phyloP scores from a whole-genome alignment of 768 basidiomycete species.

The Lepiota brunneoincarnata region DNA sequence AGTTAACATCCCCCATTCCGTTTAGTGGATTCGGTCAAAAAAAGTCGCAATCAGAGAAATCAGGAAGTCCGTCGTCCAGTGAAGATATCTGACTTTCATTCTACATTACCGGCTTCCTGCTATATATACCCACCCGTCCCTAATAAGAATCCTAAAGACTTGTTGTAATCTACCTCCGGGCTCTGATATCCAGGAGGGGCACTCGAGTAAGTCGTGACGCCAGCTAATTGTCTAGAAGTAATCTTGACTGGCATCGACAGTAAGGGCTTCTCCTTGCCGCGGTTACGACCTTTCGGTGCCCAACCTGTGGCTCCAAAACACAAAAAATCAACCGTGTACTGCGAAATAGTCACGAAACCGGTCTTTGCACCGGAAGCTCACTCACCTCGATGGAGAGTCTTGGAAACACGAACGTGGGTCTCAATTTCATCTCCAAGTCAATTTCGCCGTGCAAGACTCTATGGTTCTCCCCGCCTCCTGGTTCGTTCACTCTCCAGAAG shows the following conservation, averaged over 20 bases:
- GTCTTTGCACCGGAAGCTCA: neutral
- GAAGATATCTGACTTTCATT: too few species aligned
- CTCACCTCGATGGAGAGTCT: conserved; percentile 8
- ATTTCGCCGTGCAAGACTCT: conserved; percentile 5
- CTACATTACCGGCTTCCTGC: too few species aligned
- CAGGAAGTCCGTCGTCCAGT: too few species aligned
- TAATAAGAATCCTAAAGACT: neutral
- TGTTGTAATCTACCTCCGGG: conserved; percentile 6
- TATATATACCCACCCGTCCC: too few species aligned
- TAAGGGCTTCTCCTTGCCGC: neutral
- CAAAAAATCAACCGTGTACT: conserved; percentile 1
- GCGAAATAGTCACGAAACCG: neutral
- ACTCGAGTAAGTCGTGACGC: conserved; percentile 1
- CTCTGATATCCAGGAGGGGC: conserved; percentile 10
- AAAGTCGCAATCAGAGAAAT: too few species aligned
- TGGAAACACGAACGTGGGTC: conserved; percentile 8
- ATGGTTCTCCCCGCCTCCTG: neutral
- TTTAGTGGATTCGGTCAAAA: too few species aligned
- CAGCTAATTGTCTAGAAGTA: conserved; percentile 8
- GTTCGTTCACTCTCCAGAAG: conserved; percentile 38
- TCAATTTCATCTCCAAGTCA: conserved; percentile 5
- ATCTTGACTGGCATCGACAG: neutral
- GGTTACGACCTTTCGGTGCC: neutral
- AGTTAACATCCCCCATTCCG: too few species aligned
- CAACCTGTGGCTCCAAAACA: conserved; percentile 7